Percentiles rank a stretch among this genome's conserved stretches.
Conservation (phyloP, 306 rosid genomes). For the Coriaria nepalensis region DNA sequence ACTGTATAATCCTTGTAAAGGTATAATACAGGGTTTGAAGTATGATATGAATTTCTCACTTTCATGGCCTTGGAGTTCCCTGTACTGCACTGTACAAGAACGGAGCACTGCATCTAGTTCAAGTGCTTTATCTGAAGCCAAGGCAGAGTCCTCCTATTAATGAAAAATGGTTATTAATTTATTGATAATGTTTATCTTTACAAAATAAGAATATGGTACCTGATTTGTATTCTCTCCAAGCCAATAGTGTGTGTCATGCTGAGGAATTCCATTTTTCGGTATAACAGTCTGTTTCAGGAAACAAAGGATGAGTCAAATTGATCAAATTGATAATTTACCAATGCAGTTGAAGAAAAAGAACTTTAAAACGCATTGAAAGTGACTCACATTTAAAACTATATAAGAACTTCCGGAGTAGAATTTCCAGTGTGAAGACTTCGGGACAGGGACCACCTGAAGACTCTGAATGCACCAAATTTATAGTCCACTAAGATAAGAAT, state of each 20-base stretch:
- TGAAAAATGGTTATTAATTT: not conserved
- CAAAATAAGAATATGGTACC: constrained; percentile 2
- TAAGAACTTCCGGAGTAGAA: constrained; percentile 84
- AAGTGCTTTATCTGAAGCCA: constrained; percentile 88
- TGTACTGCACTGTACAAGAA: constrained; percentile 85
- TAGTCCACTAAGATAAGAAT: constrained; percentile 45
- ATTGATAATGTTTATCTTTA: not conserved
- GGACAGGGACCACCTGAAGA: constrained; percentile 42
- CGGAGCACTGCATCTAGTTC: constrained; percentile 89
- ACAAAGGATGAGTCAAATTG: constrained; percentile 18
- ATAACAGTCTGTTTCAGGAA: constrained; percentile 44
- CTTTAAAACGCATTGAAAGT: constrained; percentile 16
- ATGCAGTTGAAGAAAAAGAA: constrained; percentile 3
- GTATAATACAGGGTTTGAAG: constrained; percentile 86
- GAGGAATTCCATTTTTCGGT: constrained; percentile 52
- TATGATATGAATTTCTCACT: constrained; percentile 69
- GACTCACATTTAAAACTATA: constrained; percentile 67
- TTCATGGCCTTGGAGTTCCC: constrained; percentile 85
- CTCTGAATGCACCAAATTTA: constrained; percentile 92
- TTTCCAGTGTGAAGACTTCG: constrained; percentile 53
- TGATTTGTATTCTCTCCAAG: constrained; percentile 32
- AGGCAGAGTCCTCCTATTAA: constrained; percentile 58
- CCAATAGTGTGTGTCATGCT: constrained; percentile 83
- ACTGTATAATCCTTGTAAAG: constrained; percentile 62
- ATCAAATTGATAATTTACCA: constrained; percentile 7